A percentile compares a stretch with the other conserved stretches of the same genome.
Evolutionary conservation across 495 filamentous ascomycete genomes (phyloP).

Genomic region (Geoglossum glabrum): DNA sequence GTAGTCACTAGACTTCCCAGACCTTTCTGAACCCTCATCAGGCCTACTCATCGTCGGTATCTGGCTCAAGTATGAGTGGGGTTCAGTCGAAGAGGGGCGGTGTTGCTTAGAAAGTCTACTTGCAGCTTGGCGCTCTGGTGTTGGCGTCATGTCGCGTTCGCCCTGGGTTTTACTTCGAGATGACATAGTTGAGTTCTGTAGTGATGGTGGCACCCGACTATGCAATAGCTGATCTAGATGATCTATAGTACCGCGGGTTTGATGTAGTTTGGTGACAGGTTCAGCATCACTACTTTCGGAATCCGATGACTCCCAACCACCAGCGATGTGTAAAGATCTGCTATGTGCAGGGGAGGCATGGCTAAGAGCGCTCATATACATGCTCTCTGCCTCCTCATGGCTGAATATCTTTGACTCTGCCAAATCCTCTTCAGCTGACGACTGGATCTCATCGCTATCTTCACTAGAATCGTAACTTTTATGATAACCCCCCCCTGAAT

Average conservation of each 20-base stretch:
- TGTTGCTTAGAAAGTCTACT: not conserved
- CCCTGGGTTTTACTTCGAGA: not conserved
- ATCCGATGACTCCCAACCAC: not conserved
- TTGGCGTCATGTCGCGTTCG: not conserved
- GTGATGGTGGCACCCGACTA: not conserved
- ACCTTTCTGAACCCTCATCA: not conserved
- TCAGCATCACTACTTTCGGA: not conserved
- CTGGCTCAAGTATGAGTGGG: not conserved
- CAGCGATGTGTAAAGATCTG: not conserved
- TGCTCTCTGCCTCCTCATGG: slow-evolving; percentile 82
- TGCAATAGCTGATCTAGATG: not conserved
- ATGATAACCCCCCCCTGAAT: not conserved
- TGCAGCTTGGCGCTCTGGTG: not conserved
- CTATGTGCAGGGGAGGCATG: slow-evolving; percentile 4
- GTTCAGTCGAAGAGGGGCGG: not conserved
- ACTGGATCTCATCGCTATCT: not conserved
- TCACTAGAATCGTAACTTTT: not conserved
- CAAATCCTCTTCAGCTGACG: slow-evolving; percentile 3
- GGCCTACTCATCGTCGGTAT: not conserved
- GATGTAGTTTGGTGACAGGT: not conserved
- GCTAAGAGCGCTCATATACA: slow-evolving; percentile 75
- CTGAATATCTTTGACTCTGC: slow-evolving; percentile 67
- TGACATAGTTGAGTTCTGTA: not conserved
- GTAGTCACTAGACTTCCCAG: not conserved
- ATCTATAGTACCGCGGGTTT: not conserved